Base-by-base conservation (phyloP, 805 yeast species). In the Saturnispora besseyi region DNA sequence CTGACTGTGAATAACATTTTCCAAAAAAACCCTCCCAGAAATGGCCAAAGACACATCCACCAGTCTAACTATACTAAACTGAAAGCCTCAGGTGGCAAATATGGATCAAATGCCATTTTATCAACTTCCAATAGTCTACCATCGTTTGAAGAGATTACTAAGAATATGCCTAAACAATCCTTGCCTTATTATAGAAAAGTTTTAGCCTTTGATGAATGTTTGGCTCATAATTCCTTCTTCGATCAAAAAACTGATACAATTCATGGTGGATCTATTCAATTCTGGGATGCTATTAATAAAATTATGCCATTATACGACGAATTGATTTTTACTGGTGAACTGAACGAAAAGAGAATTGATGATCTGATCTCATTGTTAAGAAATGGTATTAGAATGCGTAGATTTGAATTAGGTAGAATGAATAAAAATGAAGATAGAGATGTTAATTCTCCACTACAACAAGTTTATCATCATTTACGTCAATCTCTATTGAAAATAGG, bases 361-460 rank as follows among this genome's bases (percentile, higher is more conserved):
- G 68, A 69, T 33, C 59, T 77, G 49, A 70, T 77, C 15, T 76
- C 77, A 46, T 59, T 78, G 9, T 59, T 79, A 34, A 77, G 80
- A 56, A 77, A 78, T 49, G 82, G 79, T 6, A 63, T 78, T 37
- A 71, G 82, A 62, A 75, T 77, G 38, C 75, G 77, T 55, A 68
- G 83, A 61, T 65, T 69, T 36, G 79, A 78, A 57, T 61, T 77
- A 48, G 69, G 79, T 5, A 71, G 76, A 55, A 67, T 78, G 59
- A 70, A 72, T 48, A 77, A 77, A 58, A 79, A 79, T 57, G 75
- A 81, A 5, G 84, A 79, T 60, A 73, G 74, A 53, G 83, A 79
- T 48, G 54, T 61, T 53, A 71, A 77, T 8, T 75, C 73, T 48
- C 76, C 81, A 4, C 70, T 77, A 60, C 73, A 70, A 45, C 76